Conservation (phyloP, 345 rosid species). For the Iberis pinnata region DNA sequence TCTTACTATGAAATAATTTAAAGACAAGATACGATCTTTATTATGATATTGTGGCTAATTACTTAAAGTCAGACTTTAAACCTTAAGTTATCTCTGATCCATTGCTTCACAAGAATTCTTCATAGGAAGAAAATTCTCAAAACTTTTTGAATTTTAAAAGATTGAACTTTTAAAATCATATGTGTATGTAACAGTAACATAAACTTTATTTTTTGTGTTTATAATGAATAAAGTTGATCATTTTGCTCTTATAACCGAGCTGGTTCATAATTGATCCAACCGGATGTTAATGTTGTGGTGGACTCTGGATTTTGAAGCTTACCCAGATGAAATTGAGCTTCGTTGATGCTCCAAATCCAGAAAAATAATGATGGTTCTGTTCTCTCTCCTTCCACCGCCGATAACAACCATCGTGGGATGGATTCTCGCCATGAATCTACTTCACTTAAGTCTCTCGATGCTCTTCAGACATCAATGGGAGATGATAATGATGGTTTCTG, state of each 20-base stretch:
- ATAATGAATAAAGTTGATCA: neutral
- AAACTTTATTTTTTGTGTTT: conserved; percentile 12
- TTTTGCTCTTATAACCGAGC: conserved; percentile 1
- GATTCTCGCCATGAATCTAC: conserved; percentile 42
- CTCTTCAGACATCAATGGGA: conserved; percentile 14
- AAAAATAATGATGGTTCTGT: conserved; percentile 17
- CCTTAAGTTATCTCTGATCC: conserved; percentile 79
- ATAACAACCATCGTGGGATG: conserved; percentile 34
- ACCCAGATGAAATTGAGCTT: conserved; percentile 15
- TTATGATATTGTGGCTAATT: conserved; percentile 47
- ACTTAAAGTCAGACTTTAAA: conserved; percentile 63
- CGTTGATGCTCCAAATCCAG: conserved; percentile 1
- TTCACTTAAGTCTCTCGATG: conserved; percentile 40
- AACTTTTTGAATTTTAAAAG: neutral
- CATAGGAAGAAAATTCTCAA: conserved; percentile 28
- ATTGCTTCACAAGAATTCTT: conserved; percentile 50
- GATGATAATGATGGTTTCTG: conserved; percentile 26
- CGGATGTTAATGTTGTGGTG: neutral
- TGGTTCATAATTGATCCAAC: conserved; percentile 5
- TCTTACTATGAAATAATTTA: too few relatives aligned
- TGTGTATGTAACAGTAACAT: too few relatives aligned
- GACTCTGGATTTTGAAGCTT: conserved; percentile 2
- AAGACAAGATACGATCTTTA: conserved; percentile 71
- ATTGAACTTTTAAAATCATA: conserved; percentile 6
- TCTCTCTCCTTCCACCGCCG: conserved; percentile 15